Evolutionary conservation across 169 alveolate genomes (phyloP), one percentile per base, ranked within the genome.

Genomic region (Plasmodium berghei): DNA sequence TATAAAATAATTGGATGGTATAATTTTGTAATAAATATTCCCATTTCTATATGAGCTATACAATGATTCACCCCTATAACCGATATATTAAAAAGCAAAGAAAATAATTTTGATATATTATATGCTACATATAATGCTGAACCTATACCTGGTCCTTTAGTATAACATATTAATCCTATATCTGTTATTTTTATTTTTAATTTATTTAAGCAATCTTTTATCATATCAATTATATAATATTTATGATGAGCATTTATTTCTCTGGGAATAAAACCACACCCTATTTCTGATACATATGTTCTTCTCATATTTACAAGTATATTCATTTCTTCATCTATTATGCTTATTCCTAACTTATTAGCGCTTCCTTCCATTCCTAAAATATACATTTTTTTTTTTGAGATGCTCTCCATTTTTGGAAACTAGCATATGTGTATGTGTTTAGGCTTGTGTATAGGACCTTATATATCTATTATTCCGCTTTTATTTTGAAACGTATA

Each of bases 121-220:
- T 99, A 99, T 24, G 99, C 99, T 8, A 98, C 99, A 48, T 98
- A 94, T 20, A 99, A 93, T 12, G 99, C 99, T 49, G 97, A 97
- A 2, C 99, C 99, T 98, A 99, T 98, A 48, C 99, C 99, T n/a
- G 99, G 99, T 2, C 99, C 99, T 93, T 96, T 97, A 26, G 99
- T 98, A 85, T 98, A 99, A 24, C 99, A 97, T 66, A 98, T 95
- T 66, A 97, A 91, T 18, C 93, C 61, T 26, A 98, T 95, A 72
- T 96, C 96, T 22, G 92, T 72, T 40, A 97, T 88, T 24, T 92
- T 95, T 52, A 97, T 91, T 3, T 97, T 95, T 9, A 99, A 96
- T 69, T 90, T 92, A 54, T 93, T 87, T 48, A 99, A 93, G 8
- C 99, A 99, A 70, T 91, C 93, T 46, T 94, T 89, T 16, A 98